Evolutionary conservation across 371 early-diverging fungal species (phyloP).

Genomic region (Mortierella sp.): DNA sequence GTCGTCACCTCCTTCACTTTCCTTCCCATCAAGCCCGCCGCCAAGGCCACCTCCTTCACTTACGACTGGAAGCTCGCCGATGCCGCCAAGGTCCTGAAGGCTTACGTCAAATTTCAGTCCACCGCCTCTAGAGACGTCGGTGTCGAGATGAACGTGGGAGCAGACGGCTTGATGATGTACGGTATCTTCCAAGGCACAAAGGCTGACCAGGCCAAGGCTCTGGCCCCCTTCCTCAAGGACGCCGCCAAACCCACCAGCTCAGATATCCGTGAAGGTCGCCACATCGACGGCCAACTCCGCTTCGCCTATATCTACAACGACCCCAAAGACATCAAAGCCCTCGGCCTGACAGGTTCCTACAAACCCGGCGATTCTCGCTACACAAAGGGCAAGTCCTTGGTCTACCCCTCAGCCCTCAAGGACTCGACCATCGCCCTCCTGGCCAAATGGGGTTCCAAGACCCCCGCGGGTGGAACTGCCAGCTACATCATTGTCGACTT

Average conservation of each 20-base stretch:
- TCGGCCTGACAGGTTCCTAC: constrained; percentile 16
- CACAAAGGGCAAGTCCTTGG: constrained; percentile 52
- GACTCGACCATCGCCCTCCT: constrained; percentile 39
- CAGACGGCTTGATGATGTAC: constrained; percentile 40
- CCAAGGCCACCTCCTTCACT: constrained; percentile 29
- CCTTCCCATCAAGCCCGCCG: constrained; percentile 27
- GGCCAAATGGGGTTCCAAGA: constrained; percentile 31
- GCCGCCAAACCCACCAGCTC: constrained; percentile 13
- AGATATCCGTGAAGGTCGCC: constrained; percentile 41
- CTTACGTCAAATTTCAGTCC: constrained; percentile 32
- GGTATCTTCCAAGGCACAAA: constrained; percentile 35
- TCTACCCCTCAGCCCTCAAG: constrained; percentile 24
- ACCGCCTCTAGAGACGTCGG: constrained; percentile 30
- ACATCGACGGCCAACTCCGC: constrained; percentile 35
- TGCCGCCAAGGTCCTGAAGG: constrained; percentile 17
- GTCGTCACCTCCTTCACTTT: constrained; percentile 56
- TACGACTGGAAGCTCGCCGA: constrained; percentile 26
- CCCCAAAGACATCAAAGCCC: constrained; percentile 29
- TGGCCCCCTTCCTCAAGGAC: constrained; percentile 22
- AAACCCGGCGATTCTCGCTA: constrained; percentile 44
- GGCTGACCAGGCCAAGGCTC: constrained; percentile 9
- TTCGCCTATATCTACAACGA: constrained; percentile 34
- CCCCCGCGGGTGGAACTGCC: constrained; percentile 29
- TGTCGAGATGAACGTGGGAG: constrained; percentile 28
- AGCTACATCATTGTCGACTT: constrained; percentile 55